A percentile compares a stretch with the other conserved stretches of the same genome.
phyloP scores from a whole-genome alignment of 305 asterid species.

The Fraxinus angustifolia region DNA sequence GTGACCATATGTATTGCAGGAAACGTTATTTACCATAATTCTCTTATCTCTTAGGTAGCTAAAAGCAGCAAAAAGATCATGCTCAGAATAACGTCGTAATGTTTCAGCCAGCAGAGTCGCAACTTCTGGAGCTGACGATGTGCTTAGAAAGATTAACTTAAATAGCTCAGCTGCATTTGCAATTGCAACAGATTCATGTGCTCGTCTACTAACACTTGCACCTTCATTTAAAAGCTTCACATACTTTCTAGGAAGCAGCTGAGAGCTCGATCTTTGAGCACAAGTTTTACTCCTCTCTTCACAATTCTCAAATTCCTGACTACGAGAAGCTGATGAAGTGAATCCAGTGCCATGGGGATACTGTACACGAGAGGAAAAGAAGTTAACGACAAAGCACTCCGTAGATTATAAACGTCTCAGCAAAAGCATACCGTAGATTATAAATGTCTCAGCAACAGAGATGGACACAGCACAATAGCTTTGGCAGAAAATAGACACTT shows the following conservation, averaged over 20 bases:
- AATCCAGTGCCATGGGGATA: conserved; percentile 20
- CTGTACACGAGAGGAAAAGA: conserved; percentile 26
- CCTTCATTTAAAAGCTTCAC: conserved; percentile 48
- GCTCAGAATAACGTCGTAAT: conserved; percentile 89
- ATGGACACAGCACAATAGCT: conserved; percentile 12
- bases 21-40: conserved; percentile 59
- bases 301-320: conserved; percentile 39
- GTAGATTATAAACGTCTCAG: not conserved
- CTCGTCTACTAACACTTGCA: conserved; percentile 42
- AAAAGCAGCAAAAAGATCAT: conserved; percentile 94
- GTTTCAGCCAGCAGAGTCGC: conserved; percentile 80
- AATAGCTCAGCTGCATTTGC: conserved; percentile 95
- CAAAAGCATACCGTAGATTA: conserved; percentile 6
- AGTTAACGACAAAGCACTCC: conserved; percentile 11
- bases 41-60: conserved; percentile 83
- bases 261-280: conserved; percentile 50
- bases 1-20: conserved; percentile 15
- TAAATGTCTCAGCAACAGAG: conserved; percentile 11
- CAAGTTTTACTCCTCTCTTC: conserved; percentile 40
- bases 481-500: conserved; percentile 9
- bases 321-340: conserved; percentile 29
- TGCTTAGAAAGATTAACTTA: conserved; percentile 81
- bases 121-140: conserved; percentile 70
- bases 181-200: conserved; percentile 76
- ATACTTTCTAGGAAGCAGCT: conserved; percentile 46